Conservation (phyloP, 108 stramenopile species). For the Nannochloropsis oceanica region DNA sequence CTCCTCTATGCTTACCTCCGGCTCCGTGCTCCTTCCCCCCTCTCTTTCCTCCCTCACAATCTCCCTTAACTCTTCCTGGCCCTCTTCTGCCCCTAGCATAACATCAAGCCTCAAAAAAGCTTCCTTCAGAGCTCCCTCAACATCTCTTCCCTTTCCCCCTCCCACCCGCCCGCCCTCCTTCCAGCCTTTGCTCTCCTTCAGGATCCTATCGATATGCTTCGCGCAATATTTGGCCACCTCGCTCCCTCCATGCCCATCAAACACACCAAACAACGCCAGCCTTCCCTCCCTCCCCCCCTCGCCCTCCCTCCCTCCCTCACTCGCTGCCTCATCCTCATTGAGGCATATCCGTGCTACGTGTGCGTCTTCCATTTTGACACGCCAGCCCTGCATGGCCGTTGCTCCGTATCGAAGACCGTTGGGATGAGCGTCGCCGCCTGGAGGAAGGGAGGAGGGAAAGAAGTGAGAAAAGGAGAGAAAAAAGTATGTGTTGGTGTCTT, state of each 20-base stretch:
- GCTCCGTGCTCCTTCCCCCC: not conserved
- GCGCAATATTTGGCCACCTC: constrained; percentile 34
- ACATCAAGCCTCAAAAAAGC: constrained; percentile 10
- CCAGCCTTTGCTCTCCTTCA: not conserved
- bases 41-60: not conserved
- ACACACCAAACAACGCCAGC: constrained; percentile 22
- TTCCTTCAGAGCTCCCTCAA: constrained; percentile 6
- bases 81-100: constrained; percentile 1
- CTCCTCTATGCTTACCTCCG: not conserved
- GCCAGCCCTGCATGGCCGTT: constrained; percentile 28
- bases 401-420: constrained; percentile 9
- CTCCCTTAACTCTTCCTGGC: not conserved
- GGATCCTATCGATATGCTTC: constrained; percentile 1
- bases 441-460: not conserved
- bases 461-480: not conserved
- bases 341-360: constrained; percentile 17
- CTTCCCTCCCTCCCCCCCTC: not conserved
- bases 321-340: not conserved
- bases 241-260: constrained; percentile 25
- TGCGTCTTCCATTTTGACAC: constrained; percentile 16
- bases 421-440: not conserved
- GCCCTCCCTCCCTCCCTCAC: not conserved
- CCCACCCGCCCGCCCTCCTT: not conserved
- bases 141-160: not conserved
- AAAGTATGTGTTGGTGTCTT: not conserved